Evolutionary conservation across 108 stramenopile genomes (phyloP).

Genomic region (Craspedostauros australis): DNA sequence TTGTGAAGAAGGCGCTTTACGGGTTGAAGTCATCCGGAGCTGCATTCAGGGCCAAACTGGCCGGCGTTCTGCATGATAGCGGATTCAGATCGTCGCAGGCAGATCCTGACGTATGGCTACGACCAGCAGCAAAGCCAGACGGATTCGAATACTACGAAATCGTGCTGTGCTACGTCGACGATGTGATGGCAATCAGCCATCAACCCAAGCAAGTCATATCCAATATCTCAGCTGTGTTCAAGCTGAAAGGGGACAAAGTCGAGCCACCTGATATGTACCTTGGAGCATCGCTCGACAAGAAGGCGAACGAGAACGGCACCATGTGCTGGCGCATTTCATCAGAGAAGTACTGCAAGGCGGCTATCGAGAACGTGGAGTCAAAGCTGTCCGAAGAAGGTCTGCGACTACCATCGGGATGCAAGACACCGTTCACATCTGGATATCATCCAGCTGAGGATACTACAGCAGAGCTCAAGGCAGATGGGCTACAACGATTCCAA

Average conservation of each 20-base stretch:
- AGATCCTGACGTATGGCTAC: conserved; percentile 30
- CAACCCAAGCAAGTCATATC: conserved; percentile 4
- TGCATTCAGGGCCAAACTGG: conserved; percentile 3
- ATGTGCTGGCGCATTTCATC: no score
- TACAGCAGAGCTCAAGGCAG: conserved; percentile 2
- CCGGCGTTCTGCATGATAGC: no score
- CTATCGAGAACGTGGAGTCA: no score
- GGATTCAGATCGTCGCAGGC: conserved; percentile 9
- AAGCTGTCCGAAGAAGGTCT: no score
- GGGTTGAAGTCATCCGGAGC: conserved; percentile 23
- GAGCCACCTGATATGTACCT: conserved; percentile 11
- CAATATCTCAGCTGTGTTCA: neutral
- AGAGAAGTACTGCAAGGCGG: no score
- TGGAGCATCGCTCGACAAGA: conserved; percentile 5
- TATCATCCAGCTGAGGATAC: conserved; percentile 26
- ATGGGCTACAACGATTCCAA: conserved; percentile 3
- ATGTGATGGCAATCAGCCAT: conserved; percentile 5
- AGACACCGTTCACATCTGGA: neutral
- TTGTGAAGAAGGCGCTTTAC: conserved; percentile 33
- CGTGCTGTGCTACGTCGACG: conserved; percentile 22
- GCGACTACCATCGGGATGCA: no score
- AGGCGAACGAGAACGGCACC: no score
- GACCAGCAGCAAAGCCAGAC: neutral
- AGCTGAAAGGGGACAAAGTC: conserved; percentile 8
- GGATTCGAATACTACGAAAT: conserved; percentile 24